Evolutionary conservation across 2,329 filamentous ascomycete species (phyloP), one percentile per base, ranked within the genome.

Genomic region (Colletotrichum musae): DNA sequence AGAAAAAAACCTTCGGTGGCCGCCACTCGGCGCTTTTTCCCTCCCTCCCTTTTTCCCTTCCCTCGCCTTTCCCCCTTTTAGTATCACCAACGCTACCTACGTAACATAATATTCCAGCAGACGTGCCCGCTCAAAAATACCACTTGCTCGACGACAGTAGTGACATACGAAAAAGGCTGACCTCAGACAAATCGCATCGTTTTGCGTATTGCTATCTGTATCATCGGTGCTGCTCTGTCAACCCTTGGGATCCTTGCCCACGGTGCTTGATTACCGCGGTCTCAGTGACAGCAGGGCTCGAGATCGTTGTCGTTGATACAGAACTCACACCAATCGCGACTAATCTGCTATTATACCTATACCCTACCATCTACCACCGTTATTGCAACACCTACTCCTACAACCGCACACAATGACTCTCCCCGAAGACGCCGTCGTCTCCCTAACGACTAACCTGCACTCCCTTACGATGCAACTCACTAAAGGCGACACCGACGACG

Each of bases 401-500:
- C 32, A 36, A 36, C 32, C 64, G 26, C 36, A 50, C 58, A 21
- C 51, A n/a, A 26, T 58, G 32, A 45, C 39, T 4, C n/a, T 59
- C 57, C 15, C 26, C 28, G 6, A 41, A 59, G 24, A 21, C 43
- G 28, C 39, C 45, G 43, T 28, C 24, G 56, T 26, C 18, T 58
- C 45, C 18, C 50, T 43, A 21, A 47, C 36, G 24, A 21, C 52
- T 41, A 47, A 57, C 45, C 6, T 53, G 26, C 26, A 58, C 52
- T 21, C 65, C n/a, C 47, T 58, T 47, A 54, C 60, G 6, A 53
- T 64, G 60, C 39, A 58, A 47, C 2, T 15, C 24, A 13, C 6
- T 60, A 45, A 52, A 15, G 64, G 60, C 52, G 60, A 68, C 53
- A 56, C 39, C 10, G n/a, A 53, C n/a, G 54, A 53, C n/a, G 54